phyloP scores from a whole-genome alignment of 1,284 basidiomycete species.

The Leccinum pallidistipes region DNA sequence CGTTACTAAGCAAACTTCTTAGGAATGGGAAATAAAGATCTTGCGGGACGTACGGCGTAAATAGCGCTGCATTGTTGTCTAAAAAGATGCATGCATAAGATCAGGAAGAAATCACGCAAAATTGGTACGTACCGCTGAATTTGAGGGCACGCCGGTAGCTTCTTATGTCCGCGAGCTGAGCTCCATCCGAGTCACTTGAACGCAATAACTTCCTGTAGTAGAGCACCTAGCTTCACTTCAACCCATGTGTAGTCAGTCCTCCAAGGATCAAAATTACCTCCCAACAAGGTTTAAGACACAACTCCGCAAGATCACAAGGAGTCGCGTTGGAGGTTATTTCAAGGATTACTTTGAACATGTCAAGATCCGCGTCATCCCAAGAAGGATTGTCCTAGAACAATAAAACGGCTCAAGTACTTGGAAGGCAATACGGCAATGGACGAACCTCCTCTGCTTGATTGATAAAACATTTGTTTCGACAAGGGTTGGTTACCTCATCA shows the following conservation, averaged over 20 bases:
- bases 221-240: conserved; percentile 29
- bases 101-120: background rate
- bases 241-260: background rate
- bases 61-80: conserved; percentile 35
- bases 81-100: conserved; percentile 3
- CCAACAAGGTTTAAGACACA: conserved; percentile 41
- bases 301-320: conserved; percentile 41
- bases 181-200: conserved; percentile 2
- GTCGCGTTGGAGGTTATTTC: conserved; percentile 35
- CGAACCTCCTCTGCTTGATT: conserved; percentile 21
- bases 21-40: background rate
- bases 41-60: conserved; percentile 38
- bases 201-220: conserved; percentile 25
- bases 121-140: conserved; percentile 25
- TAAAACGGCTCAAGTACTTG: background rate
- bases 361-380: conserved; percentile 28
- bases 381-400: conserved; percentile 13
- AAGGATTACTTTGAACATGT: conserved; percentile 32
- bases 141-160: conserved; percentile 8
- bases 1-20: conserved; percentile 26
- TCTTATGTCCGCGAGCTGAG: conserved; percentile 2
- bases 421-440: background rate
- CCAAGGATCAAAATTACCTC: conserved; percentile 33
- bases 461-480: conserved; percentile 43
- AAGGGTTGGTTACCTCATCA: conserved; percentile 30